Conservation (phyloP, 441 rosid species). For the Lepidium campestre region DNA sequence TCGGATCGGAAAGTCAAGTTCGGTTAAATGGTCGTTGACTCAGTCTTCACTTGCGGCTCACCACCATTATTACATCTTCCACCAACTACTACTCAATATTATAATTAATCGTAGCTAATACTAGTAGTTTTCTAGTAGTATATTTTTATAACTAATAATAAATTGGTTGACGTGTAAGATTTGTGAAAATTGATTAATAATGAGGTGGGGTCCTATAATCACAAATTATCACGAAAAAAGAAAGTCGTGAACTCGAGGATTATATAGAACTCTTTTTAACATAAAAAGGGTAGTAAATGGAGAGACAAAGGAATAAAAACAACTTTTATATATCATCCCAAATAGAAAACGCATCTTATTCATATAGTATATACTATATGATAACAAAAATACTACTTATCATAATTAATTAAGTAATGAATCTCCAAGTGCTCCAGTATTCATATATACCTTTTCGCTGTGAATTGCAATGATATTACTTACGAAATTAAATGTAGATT, state of each 20-base stretch:
- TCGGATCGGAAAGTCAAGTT: constrained; percentile 10
- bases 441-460: too few species aligned
- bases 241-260: constrained; percentile 23
- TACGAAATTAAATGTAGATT: too few species aligned
- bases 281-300: constrained; percentile 4
- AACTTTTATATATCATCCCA: constrained; percentile 8
- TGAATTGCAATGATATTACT: too few species aligned
- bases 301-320: constrained; percentile 8
- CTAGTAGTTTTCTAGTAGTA: too few species aligned
- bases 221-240: constrained; percentile 16
- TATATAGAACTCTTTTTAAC: constrained; percentile 6
- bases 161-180: too few species aligned
- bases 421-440: too few species aligned
- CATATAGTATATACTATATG: too few species aligned
- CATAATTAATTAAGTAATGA: too few species aligned
- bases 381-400: too few species aligned
- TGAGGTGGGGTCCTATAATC: constrained; percentile 2
- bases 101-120: too few species aligned
- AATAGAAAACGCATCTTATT: constrained; percentile 6
- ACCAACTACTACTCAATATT: background rate
- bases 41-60: constrained; percentile 15
- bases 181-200: background rate
- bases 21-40: constrained; percentile 21
- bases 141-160: too few species aligned
- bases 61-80: background rate